Conservation (phyloP, 495 filamentous ascomycete genomes). For the Xylaria grammica region DNA sequence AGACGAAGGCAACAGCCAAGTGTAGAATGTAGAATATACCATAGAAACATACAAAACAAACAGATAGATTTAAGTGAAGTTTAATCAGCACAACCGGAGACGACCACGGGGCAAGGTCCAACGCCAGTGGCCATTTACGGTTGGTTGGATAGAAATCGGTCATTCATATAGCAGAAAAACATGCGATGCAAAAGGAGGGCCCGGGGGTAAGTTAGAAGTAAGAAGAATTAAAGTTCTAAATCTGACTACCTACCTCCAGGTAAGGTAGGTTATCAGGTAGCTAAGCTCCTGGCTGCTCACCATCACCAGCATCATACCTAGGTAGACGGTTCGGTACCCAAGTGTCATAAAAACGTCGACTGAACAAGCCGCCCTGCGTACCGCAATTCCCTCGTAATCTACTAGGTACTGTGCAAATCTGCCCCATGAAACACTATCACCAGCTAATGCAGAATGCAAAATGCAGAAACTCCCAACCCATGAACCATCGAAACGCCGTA, state of each 20-base stretch:
- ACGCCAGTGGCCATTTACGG: not conserved
- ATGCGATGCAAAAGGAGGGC: not conserved
- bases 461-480: constrained; percentile 8
- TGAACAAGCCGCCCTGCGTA: not conserved
- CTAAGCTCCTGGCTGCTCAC: no score
- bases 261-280: not conserved
- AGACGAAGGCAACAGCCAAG: not conserved
- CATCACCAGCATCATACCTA: no score
- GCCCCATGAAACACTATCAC: not conserved
- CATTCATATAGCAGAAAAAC: not conserved
- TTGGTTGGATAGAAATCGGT: not conserved
- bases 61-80: not conserved
- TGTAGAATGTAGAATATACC: not conserved
- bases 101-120: not conserved
- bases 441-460: constrained; percentile 7
- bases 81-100: not conserved
- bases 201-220: not conserved
- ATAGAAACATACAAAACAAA: not conserved
- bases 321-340: not conserved
- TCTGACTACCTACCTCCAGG: not conserved
- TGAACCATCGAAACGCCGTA: constrained; percentile 14
- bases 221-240: constrained; percentile 4
- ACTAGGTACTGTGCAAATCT: not conserved
- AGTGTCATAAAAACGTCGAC: not conserved
- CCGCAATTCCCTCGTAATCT: not conserved